Conservation (phyloP, 768 basidiomycete species). For the Boletus barrowsii region DNA sequence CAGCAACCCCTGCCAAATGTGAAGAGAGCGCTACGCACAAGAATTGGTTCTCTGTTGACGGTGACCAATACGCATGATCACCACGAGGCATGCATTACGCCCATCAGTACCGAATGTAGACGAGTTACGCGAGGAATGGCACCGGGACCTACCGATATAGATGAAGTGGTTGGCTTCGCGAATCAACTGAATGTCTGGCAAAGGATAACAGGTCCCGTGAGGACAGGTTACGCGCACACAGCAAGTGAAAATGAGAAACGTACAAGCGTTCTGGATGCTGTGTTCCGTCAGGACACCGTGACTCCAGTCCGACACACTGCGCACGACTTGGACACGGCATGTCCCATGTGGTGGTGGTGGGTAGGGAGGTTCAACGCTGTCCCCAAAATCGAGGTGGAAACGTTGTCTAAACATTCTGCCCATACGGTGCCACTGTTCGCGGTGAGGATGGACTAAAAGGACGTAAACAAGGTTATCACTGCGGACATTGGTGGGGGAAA, state of each 20-base stretch:
- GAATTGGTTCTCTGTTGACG: constrained; percentile 71
- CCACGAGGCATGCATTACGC: constrained; percentile 13
- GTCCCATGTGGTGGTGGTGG: constrained; percentile 43
- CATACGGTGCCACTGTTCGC: constrained; percentile 53
- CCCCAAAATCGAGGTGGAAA: constrained; percentile 50
- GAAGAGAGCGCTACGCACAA: constrained; percentile 53
- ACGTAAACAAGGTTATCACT: background rate
- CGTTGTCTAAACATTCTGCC: constrained; percentile 63
- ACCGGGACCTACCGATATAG: constrained; percentile 74
- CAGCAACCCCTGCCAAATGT: background rate
- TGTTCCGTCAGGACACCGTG: constrained; percentile 87
- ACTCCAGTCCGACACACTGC: constrained; percentile 91
- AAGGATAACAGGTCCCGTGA: background rate
- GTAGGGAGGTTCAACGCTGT: constrained; percentile 41
- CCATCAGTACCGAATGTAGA: constrained; percentile 7
- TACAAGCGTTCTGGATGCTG: constrained; percentile 92
- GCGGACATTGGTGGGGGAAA: background rate
- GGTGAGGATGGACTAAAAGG: constrained; percentile 59
- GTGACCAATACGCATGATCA: background rate
- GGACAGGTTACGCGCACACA: background rate
- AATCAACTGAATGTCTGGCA: constrained; percentile 73
- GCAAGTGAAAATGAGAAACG: constrained; percentile 30
- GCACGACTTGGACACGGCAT: constrained; percentile 75
- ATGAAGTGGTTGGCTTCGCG: constrained; percentile 83
- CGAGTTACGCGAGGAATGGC: background rate